A percentile compares a stretch with the other conserved stretches of the same genome.
Conservation (phyloP, 495 filamentous ascomycete genomes). For the Staphylotrichum longicolle region DNA sequence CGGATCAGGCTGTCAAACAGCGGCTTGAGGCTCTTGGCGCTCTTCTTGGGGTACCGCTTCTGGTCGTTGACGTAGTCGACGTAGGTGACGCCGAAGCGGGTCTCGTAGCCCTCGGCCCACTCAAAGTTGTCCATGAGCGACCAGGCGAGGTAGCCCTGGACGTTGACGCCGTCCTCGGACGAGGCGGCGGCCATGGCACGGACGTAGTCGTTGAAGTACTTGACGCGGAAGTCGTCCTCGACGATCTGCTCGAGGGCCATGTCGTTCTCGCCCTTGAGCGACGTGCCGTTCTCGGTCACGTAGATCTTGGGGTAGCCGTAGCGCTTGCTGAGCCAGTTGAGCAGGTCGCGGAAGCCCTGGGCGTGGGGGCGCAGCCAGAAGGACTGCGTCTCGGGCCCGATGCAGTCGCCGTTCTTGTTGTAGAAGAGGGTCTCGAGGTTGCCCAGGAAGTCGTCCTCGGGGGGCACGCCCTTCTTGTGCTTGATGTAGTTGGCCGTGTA, state of each 20-base stretch:
- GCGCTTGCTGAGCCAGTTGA: constrained; percentile 75
- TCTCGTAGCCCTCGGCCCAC: constrained; percentile 79
- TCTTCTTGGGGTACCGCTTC: constrained; percentile 76
- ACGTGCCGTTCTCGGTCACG: constrained; percentile 80
- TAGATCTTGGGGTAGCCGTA: constrained; percentile 73
- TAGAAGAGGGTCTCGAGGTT: constrained; percentile 66
- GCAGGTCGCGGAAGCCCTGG: constrained; percentile 69
- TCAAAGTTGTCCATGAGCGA: constrained; percentile 73
- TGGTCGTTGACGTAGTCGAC: constrained; percentile 74
- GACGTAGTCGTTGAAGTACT: constrained; percentile 74
- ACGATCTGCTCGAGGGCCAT: constrained; percentile 64
- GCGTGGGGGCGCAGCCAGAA: constrained; percentile 72
- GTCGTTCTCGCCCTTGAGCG: constrained; percentile 75
- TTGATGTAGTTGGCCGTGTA: constrained; percentile 81
- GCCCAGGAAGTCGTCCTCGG: constrained; percentile 67
- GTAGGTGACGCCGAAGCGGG: constrained; percentile 75
- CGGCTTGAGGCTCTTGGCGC: constrained; percentile 61
- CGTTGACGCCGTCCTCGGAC: constrained; percentile 65
- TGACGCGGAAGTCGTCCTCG: constrained; percentile 69
- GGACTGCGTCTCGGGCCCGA: constrained; percentile 73
- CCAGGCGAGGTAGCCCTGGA: constrained; percentile 76
- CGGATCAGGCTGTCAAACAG: constrained; percentile 61
- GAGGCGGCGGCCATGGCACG: constrained; percentile 66
- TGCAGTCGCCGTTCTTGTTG: constrained; percentile 64
- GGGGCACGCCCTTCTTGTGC: constrained; percentile 56